Base-by-base conservation (phyloP, 2,329 filamentous ascomycete genomes). In the Rhinocladiella similis region DNA sequence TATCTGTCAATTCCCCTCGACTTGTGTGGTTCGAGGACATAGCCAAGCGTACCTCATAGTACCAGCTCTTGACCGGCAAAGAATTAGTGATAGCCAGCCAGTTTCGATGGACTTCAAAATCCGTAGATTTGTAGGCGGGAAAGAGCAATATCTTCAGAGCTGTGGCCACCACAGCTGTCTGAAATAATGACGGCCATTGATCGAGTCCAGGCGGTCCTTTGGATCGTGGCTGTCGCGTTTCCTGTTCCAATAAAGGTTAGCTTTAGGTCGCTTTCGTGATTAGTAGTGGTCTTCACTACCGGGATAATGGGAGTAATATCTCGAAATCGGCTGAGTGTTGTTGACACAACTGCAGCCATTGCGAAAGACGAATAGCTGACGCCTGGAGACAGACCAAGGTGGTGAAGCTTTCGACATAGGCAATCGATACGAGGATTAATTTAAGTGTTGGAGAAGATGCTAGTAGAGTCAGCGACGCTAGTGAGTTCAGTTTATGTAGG, bases 91-190 rank as follows among this genome's bases (percentile, higher is more conserved):
- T 91, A 62, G 94, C 94, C 39, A 99, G 85, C 94, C 94, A 99
- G 78, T 99, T 99, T 64, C 94, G 87, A 75, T 99, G 94, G 53
- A 99, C 94, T 74, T 99, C 94, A 68, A 99, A 99, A 73, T 99
- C 94, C 66, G 94, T 99, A 5, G 94, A 99, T 80, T 96, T 97
- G 80, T 97, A 97, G 65, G 93, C 89, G 27, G 93, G 93, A 74
- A 96, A 94, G 54, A 97, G 81, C 57, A 97, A 84, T 60, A 97
- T 80, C 77, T 97, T 97, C 73, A 97, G 84, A 33, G 91, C 91
- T 20, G 89, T 88, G 54, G 92, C 88, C 63, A 95, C 86, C 65
- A 96, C 76, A 65, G 91, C 90, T 79, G 88, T 92, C 78, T 97
- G 92, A 72, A 85, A 79, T 73, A 97, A 81, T n/a, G 92, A 90